Conservation (phyloP, 495 filamentous ascomycete genomes). For the Pseudomonodictys pantanalensis region DNA sequence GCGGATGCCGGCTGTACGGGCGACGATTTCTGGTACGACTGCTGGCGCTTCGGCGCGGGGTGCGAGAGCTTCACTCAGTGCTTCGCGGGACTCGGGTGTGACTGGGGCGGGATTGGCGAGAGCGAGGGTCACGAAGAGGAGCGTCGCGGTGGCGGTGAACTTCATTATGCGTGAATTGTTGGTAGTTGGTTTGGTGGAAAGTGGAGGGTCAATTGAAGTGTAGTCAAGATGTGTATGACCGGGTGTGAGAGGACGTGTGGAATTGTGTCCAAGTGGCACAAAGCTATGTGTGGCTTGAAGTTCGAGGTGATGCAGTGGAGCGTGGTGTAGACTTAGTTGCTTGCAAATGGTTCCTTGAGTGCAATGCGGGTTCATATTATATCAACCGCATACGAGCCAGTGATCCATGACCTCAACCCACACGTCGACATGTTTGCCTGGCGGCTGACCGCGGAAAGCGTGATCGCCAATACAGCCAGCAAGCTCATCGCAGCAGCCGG, state of each 20-base stretch:
- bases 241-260: not conserved
- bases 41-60: not conserved
- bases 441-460: not conserved
- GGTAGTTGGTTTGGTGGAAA: not conserved
- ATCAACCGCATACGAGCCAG: not conserved
- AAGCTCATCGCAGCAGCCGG: not conserved
- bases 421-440: not conserved
- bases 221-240: not conserved
- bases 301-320: too few species aligned
- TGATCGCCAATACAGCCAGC: not conserved
- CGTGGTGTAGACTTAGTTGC: too few species aligned
- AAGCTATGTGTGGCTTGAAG: too few species aligned
- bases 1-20: slow-evolving; percentile 11
- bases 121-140: slow-evolving; percentile 24
- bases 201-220: not conserved
- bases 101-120: slow-evolving; percentile 16
- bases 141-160: slow-evolving; percentile 16
- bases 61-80: not conserved
- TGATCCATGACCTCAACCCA: not conserved
- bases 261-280: too few species aligned
- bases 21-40: slow-evolving; percentile 5
- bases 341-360: too few species aligned
- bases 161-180: slow-evolving; percentile 28
- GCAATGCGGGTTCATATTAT: not conserved
- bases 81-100: not conserved